These are phyloP conservation scores for Colletotrichum salicis DNA, from an alignment of 2,329 filamentous ascomycete genomes.

Conservation along the genomic window DNA sequence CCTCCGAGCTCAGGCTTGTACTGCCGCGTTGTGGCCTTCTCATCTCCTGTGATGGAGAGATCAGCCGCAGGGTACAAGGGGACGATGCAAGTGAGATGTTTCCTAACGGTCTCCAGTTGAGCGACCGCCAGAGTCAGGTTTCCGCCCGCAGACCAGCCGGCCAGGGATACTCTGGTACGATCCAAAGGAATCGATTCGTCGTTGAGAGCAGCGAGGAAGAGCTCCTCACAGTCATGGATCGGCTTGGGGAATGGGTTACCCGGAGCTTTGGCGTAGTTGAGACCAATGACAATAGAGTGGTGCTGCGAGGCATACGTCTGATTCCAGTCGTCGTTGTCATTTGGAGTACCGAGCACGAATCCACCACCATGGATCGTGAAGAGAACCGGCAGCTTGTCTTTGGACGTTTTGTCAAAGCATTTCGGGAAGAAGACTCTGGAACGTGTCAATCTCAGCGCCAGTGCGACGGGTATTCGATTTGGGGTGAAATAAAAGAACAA, in stretches of 20 bases:
- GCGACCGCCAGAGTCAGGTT: slow-evolving; percentile 56
- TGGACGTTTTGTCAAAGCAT: slow-evolving; percentile 43
- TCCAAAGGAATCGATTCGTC: slow-evolving; percentile 59
- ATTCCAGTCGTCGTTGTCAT: slow-evolving; percentile 59
- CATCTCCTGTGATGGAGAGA: slow-evolving; percentile 41
- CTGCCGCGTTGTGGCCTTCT: slow-evolving; percentile 39
- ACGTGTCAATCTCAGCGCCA: background rate
- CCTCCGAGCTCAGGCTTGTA: slow-evolving; percentile 41
- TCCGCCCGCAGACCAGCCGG: slow-evolving; percentile 62
- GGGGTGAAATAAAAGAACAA: background rate
- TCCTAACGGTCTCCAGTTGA: slow-evolving; percentile 50
- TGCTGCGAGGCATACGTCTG: slow-evolving; percentile 51
- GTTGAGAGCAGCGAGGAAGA: slow-evolving; percentile 52
- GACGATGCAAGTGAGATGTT: slow-evolving; percentile 46
- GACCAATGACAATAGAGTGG: slow-evolving; percentile 55
- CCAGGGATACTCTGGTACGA: slow-evolving; percentile 49
- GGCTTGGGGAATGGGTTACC: slow-evolving; percentile 54
- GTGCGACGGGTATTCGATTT: background rate
- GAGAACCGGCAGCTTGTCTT: slow-evolving; percentile 51
- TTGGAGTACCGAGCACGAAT: slow-evolving; percentile 55
- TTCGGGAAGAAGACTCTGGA: slow-evolving; percentile 53
- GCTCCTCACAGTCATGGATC: slow-evolving; percentile 56
- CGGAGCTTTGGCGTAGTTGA: slow-evolving; percentile 62
- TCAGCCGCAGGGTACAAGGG: slow-evolving; percentile 55
- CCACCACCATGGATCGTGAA: slow-evolving; percentile 64